Percentiles rank a stretch among this genome's conserved stretches.
phyloP scores from a whole-genome alignment of 2,329 filamentous ascomycete genomes.

The Cordyceps militaris region DNA sequence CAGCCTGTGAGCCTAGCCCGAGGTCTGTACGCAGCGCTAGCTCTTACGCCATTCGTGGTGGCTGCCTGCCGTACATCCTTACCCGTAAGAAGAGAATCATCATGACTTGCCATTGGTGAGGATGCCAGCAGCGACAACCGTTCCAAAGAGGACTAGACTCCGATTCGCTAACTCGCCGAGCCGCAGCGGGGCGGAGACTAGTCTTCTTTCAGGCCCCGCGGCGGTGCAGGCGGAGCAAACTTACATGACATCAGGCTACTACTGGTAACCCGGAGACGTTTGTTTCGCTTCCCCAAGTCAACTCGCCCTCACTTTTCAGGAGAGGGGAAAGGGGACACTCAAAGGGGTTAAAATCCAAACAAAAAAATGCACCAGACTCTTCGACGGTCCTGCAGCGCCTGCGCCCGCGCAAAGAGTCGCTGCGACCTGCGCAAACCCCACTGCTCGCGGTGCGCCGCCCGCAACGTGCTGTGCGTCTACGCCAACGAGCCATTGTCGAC shows the following conservation, averaged over 20 bases:
- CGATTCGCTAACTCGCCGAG: neutral
- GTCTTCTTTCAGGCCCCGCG: neutral
- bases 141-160: conserved; percentile 6
- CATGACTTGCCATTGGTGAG: neutral
- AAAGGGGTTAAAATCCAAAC: neutral
- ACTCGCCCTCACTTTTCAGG: neutral
- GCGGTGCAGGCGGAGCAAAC: neutral
- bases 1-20: too few relatives aligned
- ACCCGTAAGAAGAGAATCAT: too few relatives aligned
- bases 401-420: conserved; percentile 47
- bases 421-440: conserved; percentile 48
- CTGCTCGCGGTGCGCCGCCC: conserved; percentile 48
- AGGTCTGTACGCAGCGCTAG: too few relatives aligned
- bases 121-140: neutral
- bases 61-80: too few relatives aligned
- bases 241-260: conserved; percentile 2
- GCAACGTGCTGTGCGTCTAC: conserved; percentile 41
- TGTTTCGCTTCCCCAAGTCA: too few relatives aligned
- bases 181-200: neutral
- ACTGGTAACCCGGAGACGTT: too few relatives aligned
- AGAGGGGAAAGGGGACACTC: neutral
- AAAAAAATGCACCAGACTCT: conserved; percentile 47
- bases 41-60: too few relatives aligned
- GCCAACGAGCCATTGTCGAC: conserved; percentile 44
- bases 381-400: conserved; percentile 48